Evolutionary conservation across 192 early-diverging fungal genomes (phyloP).

Genomic region (Linnemannia hyalina): DNA sequence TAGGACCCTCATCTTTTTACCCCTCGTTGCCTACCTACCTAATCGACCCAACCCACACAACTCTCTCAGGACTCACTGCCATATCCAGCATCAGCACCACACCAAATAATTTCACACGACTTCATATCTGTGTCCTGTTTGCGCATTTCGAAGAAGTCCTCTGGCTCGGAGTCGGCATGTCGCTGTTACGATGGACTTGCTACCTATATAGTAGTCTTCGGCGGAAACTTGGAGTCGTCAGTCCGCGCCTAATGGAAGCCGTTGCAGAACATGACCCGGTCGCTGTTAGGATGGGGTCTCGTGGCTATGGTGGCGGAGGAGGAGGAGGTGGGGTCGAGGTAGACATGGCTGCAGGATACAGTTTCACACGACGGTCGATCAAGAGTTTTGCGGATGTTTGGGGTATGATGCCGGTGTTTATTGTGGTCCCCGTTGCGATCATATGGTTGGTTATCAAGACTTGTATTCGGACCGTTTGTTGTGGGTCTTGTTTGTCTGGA

Average conservation of each 20-base stretch:
- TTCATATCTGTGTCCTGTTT: slow-evolving; percentile 15
- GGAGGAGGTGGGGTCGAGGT: background rate
- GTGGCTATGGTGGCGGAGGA: no score
- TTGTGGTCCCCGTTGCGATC: slow-evolving; percentile 7
- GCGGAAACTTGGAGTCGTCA: slow-evolving; percentile 18
- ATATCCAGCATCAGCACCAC: background rate
- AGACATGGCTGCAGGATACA: slow-evolving; percentile 8
- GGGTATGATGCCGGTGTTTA: slow-evolving; percentile 1
- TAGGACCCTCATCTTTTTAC: background rate
- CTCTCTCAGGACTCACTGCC: slow-evolving; percentile 12
- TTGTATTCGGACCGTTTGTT: slow-evolving; percentile 12
- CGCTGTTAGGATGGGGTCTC: background rate
- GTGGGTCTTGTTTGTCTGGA: background rate
- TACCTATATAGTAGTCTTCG: slow-evolving; percentile 21
- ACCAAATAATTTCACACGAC: no score
- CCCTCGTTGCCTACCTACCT: background rate
- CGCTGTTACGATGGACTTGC: slow-evolving; percentile 17
- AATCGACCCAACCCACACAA: background rate
- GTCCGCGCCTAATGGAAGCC: background rate
- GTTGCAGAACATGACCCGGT: background rate
- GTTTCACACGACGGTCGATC: slow-evolving; percentile 15
- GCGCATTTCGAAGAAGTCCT: slow-evolving; percentile 21
- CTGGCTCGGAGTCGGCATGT: slow-evolving; percentile 20
- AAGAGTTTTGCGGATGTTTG: slow-evolving; percentile 1
- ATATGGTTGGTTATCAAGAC: background rate